Conservation (phyloP, 1,284 basidiomycete genomes). For the Cutaneotrichosporon cyanovorans region DNA sequence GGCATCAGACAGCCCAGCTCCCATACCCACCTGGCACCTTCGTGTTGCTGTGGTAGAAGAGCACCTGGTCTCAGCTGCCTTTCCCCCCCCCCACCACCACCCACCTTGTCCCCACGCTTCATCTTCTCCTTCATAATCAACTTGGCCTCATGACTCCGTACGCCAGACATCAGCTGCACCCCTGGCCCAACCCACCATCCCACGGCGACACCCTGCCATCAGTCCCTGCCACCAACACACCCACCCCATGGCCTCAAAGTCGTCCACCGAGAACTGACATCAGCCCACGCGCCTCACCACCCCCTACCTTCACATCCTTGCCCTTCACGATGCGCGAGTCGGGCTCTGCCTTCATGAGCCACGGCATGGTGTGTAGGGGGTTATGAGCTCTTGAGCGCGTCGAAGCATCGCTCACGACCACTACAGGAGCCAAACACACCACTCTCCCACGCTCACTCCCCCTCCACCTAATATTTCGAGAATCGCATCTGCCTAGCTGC, state of each 20-base stretch:
- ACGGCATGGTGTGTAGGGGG: slow-evolving; percentile 49
- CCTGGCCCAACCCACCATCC: slow-evolving; percentile 58
- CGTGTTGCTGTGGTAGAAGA: slow-evolving; percentile 85
- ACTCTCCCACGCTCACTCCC: slow-evolving; percentile 20
- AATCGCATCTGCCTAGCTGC: background rate
- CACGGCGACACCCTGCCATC: slow-evolving; percentile 60
- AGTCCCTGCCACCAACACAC: slow-evolving; percentile 4
- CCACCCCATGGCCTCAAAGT: slow-evolving; percentile 61
- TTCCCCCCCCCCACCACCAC: slow-evolving; percentile 15
- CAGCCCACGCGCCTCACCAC: background rate
- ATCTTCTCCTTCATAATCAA: slow-evolving; percentile 83
- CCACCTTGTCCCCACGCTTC: slow-evolving; percentile 71
- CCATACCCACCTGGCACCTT: slow-evolving; percentile 65
- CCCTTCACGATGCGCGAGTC: slow-evolving; percentile 80
- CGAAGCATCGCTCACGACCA: background rate
- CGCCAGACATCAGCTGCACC: slow-evolving; percentile 23
- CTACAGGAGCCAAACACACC: background rate
- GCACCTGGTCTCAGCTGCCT: slow-evolving; percentile 30
- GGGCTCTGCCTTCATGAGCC: slow-evolving; percentile 89
- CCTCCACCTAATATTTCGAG: slow-evolving; percentile 16
- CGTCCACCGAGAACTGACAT: slow-evolving; percentile 75
- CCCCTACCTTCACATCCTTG: slow-evolving; percentile 73
- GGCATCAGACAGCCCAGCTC: background rate
- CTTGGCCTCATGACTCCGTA: slow-evolving; percentile 77
- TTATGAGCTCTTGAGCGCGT: background rate